Evolutionary conservation across 768 basidiomycete genomes (phyloP), one percentile per base, ranked within the genome.

Genomic region (Hydnomerulius pinastri): DNA sequence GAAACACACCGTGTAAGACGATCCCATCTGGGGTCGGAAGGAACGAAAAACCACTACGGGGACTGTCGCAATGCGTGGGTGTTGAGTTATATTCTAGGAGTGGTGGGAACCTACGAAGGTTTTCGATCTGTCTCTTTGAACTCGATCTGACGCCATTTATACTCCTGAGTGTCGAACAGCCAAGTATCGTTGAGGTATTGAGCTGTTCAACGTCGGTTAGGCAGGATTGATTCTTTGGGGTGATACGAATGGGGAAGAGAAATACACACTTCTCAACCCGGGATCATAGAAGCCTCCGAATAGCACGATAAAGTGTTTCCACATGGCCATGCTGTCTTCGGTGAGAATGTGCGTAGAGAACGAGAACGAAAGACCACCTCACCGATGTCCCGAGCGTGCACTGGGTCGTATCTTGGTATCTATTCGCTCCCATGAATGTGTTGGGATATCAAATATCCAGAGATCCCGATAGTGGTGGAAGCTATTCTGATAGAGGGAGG

Each of bases 221-320:
- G n/a, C n/a, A n/a, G n/a, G n/a, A n/a, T n/a, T n/a, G n/a, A n/a
- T n/a, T n/a, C n/a, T n/a, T n/a, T n/a, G n/a, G n/a, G n/a, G n/a
- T 9, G n/a, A 30, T 6, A 10, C 18, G 7, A 10, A 30, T 4
- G 28, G 17, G 32, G 13, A 18, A 17, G 21, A n/a, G 37, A 6
- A 33, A 24, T 54, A 59, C 80, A 41, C 58, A 90, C 90, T 95
- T 37, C 82, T 83, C 40, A 89, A 72, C 2, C 93, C 92, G 2
- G 90, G 87, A 62, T 95, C 92, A 55, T 90, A 87, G 65, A 95
- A 95, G 1, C 92, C 93, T 4, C 92, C 94, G 62, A 95, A 97
- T 0, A 96, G 74, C 30, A 95, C 77, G 23, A 95, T 80, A 48
- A 78, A 83, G 45, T 95, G 87, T 63, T 95, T 96, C 90, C 90